phyloP scores from a whole-genome alignment of 768 basidiomycete genomes.

The Coprinopsis strossmayeri region DNA sequence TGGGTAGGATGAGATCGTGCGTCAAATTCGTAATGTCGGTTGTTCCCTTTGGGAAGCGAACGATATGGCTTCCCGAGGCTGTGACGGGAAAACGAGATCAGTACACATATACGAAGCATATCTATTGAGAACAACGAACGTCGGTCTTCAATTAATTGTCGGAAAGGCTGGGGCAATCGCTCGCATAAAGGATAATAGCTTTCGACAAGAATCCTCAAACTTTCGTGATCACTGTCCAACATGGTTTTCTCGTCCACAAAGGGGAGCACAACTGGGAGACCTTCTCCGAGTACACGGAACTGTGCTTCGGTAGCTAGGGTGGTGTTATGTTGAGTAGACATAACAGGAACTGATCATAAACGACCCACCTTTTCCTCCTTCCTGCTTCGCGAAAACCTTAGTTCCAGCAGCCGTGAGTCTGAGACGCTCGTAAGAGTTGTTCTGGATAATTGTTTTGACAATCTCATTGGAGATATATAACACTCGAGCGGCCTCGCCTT shows the following conservation, averaged over 20 bases:
- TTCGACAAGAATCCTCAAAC: slow-evolving; percentile 64
- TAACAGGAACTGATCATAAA: neutral
- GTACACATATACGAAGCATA: too few species aligned
- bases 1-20: slow-evolving; percentile 83
- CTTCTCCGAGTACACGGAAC: slow-evolving; percentile 81
- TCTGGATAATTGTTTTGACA: slow-evolving; percentile 70
- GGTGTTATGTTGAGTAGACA: neutral
- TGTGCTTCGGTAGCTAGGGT: slow-evolving; percentile 40
- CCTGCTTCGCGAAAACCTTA: slow-evolving; percentile 89
- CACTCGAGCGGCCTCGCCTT: slow-evolving; percentile 63
- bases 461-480: slow-evolving; percentile 85
- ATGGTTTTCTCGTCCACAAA: slow-evolving; percentile 65
- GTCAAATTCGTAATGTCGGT: slow-evolving; percentile 39
- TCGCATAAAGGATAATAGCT: slow-evolving; percentile 74
- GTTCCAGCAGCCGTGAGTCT: slow-evolving; percentile 91
- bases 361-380: slow-evolving; percentile 41
- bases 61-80: slow-evolving; percentile 70
- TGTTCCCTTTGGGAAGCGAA: slow-evolving; percentile 49
- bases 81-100: neutral
- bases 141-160: slow-evolving; percentile 40
- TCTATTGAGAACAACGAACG: too few species aligned
- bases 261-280: slow-evolving; percentile 77
- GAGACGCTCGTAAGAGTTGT: slow-evolving; percentile 80
- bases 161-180: slow-evolving; percentile 59
- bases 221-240: slow-evolving; percentile 44